These are phyloP conservation scores for Hydnomerulius pinastri DNA, from an alignment of 768 basidiomycete species.

Conservation along the genomic window DNA sequence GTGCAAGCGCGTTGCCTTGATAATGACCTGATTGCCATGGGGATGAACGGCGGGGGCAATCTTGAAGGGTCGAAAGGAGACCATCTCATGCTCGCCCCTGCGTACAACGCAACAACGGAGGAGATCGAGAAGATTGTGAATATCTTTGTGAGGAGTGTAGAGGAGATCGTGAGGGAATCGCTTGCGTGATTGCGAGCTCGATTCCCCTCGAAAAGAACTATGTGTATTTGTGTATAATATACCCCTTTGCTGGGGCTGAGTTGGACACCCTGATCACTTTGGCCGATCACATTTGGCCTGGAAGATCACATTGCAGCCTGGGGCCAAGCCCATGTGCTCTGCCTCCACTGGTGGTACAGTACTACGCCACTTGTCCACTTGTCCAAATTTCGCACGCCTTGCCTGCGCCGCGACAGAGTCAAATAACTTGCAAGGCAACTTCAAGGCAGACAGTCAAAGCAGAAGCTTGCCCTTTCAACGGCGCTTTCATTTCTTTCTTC, in stretches of 20 bases:
- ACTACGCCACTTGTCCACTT: conserved; percentile 7
- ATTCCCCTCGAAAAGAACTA: not conserved
- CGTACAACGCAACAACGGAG: conserved; percentile 72
- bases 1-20: conserved; percentile 70
- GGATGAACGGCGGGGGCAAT: conserved; percentile 68
- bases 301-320: too few species aligned
- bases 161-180: conserved; percentile 56
- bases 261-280: too few species aligned
- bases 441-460: conserved; percentile 20
- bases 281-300: too few species aligned
- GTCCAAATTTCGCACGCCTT: conserved; percentile 32
- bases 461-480: conserved; percentile 18
- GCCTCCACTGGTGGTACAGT: too few species aligned
- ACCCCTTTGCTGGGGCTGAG: not conserved
- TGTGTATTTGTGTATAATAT: not conserved
- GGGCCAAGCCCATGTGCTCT: not conserved
- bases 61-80: conserved; percentile 74
- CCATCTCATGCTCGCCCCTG: conserved; percentile 73
- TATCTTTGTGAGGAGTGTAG: conserved; percentile 63
- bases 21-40: conserved; percentile 73
- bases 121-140: conserved; percentile 71
- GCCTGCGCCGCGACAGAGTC: conserved; percentile 15
- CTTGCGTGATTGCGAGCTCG: conserved; percentile 9
- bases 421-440: conserved; percentile 18
- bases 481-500: conserved; percentile 24